These are phyloP conservation scores for Mrakia blollopis DNA, from an alignment of 768 basidiomycete genomes.

Conservation along the genomic window DNA sequence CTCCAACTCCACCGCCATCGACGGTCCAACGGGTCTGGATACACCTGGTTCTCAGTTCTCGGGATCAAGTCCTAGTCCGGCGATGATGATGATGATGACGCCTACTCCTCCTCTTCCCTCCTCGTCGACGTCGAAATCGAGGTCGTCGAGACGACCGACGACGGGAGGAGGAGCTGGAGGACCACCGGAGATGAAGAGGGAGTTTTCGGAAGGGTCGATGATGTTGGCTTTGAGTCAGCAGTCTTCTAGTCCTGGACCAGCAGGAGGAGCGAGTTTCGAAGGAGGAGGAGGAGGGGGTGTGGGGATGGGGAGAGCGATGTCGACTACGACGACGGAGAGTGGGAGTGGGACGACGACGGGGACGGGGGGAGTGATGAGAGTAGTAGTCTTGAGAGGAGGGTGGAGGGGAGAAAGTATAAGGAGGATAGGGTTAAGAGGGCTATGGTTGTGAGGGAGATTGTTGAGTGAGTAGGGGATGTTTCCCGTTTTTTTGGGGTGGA, in stretches of 20 bases:
- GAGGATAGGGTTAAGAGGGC: slow-evolving; percentile 81
- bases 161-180: background rate
- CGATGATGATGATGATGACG: slow-evolving; percentile 3
- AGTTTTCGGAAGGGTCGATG: slow-evolving; percentile 21
- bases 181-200: slow-evolving; percentile 20
- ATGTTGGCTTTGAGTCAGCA: background rate
- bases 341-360: slow-evolving; percentile 13
- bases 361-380: slow-evolving; percentile 23
- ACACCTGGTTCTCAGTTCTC: slow-evolving; percentile 1
- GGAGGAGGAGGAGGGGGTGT: background rate
- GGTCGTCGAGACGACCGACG: slow-evolving; percentile 19
- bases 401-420: slow-evolving; percentile 65
- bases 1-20: slow-evolving; percentile 1
- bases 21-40: background rate
- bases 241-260: background rate
- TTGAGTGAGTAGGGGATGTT: slow-evolving; percentile 56
- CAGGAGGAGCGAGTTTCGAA: background rate
- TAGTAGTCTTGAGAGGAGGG: background rate
- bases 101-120: background rate
- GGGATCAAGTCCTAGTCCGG: background rate
- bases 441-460: slow-evolving; percentile 81
- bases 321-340: slow-evolving; percentile 13
- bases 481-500: background rate
- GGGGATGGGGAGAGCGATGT: slow-evolving; percentile 20
- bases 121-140: background rate